Evolutionary conservation across 805 yeast genomes (phyloP).

Genomic region (Metschnikowia noctiluminum): DNA sequence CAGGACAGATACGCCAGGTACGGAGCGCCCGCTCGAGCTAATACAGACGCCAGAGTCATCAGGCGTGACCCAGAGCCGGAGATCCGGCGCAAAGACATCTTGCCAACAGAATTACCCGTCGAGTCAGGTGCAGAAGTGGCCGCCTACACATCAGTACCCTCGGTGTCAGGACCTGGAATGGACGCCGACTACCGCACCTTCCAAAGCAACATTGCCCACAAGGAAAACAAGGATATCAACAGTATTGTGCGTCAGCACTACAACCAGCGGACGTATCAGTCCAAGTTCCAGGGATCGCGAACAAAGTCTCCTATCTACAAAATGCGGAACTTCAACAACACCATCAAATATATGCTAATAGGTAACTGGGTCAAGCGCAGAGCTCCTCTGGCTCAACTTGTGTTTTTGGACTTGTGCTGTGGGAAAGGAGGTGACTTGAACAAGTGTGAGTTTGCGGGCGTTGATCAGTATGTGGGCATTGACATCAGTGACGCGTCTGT

Average conservation of each 20-base stretch:
- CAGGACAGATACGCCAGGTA: conserved; percentile 18
- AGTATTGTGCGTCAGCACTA: conserved; percentile 78
- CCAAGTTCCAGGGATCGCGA: conserved; percentile 59
- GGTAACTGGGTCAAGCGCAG: conserved; percentile 54
- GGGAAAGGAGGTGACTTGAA: conserved; percentile 98
- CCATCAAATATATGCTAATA: conserved; percentile 81
- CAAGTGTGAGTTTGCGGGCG: conserved; percentile 76
- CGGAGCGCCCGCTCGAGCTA: conserved; percentile 13
- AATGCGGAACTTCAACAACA: conserved; percentile 85
- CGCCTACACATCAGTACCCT: conserved; percentile 19
- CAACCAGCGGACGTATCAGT: conserved; percentile 73
- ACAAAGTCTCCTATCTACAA: conserved; percentile 79
- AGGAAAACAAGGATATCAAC: conserved; percentile 46
- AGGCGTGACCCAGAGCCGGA: conserved; percentile 18
- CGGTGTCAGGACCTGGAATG: conserved; percentile 16
- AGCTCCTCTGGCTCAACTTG: conserved; percentile 28
- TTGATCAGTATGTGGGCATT: conserved; percentile 79
- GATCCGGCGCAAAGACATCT: conserved; percentile 6
- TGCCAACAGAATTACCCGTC: conserved; percentile 5
- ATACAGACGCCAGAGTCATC: conserved; percentile 14
- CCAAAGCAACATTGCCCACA: conserved; percentile 34
- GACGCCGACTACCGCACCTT: conserved; percentile 33
- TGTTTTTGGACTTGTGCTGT: conserved; percentile 83
- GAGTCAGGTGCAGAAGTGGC: conserved; percentile 11
- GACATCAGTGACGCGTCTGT: conserved; percentile 90